phyloP scores from a whole-genome alignment of 1,139 yeast genomes.

The Arxiozyma telluris region DNA sequence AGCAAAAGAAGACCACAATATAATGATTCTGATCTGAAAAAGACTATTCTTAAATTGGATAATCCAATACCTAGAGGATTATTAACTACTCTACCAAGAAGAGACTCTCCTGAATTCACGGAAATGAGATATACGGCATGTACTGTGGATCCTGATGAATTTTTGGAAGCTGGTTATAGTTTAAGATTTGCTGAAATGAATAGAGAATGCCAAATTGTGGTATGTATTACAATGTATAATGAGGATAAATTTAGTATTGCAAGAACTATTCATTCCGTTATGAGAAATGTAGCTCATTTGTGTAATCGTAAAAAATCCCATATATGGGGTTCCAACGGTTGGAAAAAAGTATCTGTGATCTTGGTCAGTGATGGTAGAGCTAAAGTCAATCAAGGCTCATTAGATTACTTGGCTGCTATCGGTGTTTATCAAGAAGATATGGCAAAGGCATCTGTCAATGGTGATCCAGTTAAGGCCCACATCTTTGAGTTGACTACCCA shows the following conservation, averaged over 20 bases:
- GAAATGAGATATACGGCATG: conserved; percentile 94
- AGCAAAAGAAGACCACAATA: conserved; percentile 56
- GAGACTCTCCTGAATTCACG: conserved; percentile 85
- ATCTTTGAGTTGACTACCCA: conserved; percentile 91
- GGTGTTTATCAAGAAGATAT: conserved; percentile 96
- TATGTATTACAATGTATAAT: conserved; percentile 93
- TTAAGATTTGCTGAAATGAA: conserved; percentile 75
- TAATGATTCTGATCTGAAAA: conserved; percentile 39
- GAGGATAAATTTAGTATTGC: conserved; percentile 85
- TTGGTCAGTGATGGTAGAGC: conserved; percentile 91
- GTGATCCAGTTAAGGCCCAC: conserved; percentile 84
- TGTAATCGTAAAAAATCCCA: conserved; percentile 71
- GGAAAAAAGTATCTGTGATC: conserved; percentile 90
- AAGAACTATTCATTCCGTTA: conserved; percentile 86
- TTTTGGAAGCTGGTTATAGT: conserved; percentile 70
- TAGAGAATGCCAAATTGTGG: conserved; percentile 80
- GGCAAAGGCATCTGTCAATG: conserved; percentile 87
- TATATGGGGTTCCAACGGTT: conserved; percentile 90
- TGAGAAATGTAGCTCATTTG: conserved; percentile 82
- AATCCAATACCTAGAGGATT: conserved; percentile 89
- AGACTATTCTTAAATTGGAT: conserved; percentile 70
- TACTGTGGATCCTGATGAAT: conserved; percentile 81
- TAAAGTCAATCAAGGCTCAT: conserved; percentile 70
- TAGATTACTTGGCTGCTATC: conserved; percentile 81
- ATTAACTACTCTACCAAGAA: conserved; percentile 64